phyloP scores from a whole-genome alignment of 164 flowering plant genomes.

The Umbilicus rupestris region DNA sequence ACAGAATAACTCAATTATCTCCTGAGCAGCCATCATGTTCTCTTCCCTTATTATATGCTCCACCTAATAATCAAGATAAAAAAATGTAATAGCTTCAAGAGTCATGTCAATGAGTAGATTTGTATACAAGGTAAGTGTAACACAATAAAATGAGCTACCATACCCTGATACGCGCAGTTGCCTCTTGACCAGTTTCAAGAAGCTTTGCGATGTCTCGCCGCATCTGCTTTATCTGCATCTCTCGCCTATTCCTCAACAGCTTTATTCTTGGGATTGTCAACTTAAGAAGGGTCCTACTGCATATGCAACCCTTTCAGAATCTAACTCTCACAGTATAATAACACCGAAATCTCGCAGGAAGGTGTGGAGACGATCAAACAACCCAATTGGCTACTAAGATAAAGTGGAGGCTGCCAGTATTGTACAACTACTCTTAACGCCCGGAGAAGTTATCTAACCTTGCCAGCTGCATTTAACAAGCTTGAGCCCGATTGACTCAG shows the following conservation, averaged over 20 bases:
- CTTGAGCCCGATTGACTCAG: no score
- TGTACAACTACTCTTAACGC: no score
- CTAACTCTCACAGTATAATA: no score
- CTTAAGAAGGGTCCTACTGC: conserved; percentile 85
- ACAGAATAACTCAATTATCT: conserved; percentile 80
- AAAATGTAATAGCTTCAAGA: neutral
- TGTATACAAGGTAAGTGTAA: neutral
- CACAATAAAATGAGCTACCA: neutral
- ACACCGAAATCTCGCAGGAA: neutral
- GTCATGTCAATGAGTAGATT: neutral
- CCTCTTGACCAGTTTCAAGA: conserved; percentile 91
- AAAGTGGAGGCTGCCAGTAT: no score
- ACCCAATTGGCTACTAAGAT: no score
- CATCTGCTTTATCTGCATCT: conserved; percentile 84
- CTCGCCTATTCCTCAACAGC: conserved; percentile 77
- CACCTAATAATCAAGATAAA: conserved; percentile 37
- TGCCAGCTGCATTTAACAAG: no score
- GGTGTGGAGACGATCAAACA: neutral
- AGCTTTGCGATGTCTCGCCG: conserved; percentile 85
- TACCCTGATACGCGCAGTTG: conserved; percentile 93
- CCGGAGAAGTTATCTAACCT: no score
- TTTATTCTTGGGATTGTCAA: conserved; percentile 83
- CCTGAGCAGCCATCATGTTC: conserved; percentile 99
- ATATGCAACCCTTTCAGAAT: neutral
- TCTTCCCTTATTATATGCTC: conserved; percentile 95